These are phyloP conservation scores for Aspergillus vadensis DNA, from an alignment of 2,329 filamentous ascomycete genomes.

Conservation along the genomic window DNA sequence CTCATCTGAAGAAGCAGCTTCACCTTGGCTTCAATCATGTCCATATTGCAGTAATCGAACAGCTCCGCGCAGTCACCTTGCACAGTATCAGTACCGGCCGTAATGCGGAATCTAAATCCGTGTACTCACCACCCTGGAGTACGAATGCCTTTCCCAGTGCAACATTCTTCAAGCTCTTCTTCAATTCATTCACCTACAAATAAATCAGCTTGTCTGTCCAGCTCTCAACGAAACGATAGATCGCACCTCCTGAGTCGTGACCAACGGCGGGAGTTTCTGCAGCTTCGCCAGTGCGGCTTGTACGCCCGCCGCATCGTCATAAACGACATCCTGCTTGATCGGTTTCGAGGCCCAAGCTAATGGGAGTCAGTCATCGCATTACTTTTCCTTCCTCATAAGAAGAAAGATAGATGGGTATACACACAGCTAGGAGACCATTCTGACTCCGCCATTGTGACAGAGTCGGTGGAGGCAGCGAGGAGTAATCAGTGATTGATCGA, in stretches of 20 bases:
- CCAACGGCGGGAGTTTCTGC: slow-evolving; percentile 49
- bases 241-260: slow-evolving; percentile 48
- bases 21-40: slow-evolving; percentile 91
- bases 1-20: slow-evolving; percentile 98
- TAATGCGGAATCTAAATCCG: not conserved
- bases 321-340: slow-evolving; percentile 35
- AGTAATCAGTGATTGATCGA: not conserved
- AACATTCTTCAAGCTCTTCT: slow-evolving; percentile 77
- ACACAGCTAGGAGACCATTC: slow-evolving; percentile 22
- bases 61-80: slow-evolving; percentile 84
- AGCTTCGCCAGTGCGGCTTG: slow-evolving; percentile 45
- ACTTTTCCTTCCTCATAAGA: not conserved
- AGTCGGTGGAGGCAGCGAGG: not conserved
- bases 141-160: slow-evolving; percentile 89
- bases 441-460: not conserved
- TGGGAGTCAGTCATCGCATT: not conserved
- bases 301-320: slow-evolving; percentile 46
- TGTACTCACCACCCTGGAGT: slow-evolving; percentile 73
- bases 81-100: not conserved
- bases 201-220: not conserved
- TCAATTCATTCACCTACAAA: slow-evolving; percentile 69
- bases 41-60: slow-evolving; percentile 91
- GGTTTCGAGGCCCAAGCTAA: slow-evolving; percentile 29
- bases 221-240: not conserved
- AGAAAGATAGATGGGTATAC: slow-evolving; percentile 4